These are phyloP conservation scores for Ammopiptanthus mongolicus DNA, from an alignment of 306 rosid genomes.

Conservation along the genomic window DNA sequence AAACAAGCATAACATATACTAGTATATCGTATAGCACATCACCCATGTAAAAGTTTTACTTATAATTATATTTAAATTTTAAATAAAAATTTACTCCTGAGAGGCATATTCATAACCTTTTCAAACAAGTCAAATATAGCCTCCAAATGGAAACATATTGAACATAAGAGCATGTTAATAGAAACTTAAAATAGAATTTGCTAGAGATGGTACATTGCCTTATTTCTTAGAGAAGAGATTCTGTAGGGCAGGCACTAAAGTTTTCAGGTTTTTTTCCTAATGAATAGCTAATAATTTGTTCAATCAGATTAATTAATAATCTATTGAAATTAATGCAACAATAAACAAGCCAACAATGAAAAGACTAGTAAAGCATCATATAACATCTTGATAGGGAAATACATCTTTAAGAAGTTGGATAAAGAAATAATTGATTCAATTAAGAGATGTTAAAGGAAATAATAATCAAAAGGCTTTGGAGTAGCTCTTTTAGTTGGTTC, in stretches of 20 bases:
- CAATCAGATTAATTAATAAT: not conserved
- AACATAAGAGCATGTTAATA: not conserved
- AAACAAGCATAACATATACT: not conserved
- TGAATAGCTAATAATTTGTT: not conserved
- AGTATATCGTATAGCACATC: not conserved
- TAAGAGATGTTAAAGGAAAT: not conserved
- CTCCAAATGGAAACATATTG: not conserved
- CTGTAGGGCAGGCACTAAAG: not conserved
- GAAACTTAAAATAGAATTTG: not conserved
- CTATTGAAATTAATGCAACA: constrained; percentile 7
- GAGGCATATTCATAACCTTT: not conserved
- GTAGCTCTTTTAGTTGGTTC: not conserved
- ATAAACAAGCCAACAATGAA: not conserved
- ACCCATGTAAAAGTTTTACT: not conserved
- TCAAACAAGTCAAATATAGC: not conserved
- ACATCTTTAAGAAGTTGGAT: not conserved
- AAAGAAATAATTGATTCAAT: not conserved
- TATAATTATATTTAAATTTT: not conserved
- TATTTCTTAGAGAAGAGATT: not conserved
- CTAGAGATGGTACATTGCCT: not conserved
- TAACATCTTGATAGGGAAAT: not conserved
- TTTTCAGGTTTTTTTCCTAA: not conserved
- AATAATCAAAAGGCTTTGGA: not conserved
- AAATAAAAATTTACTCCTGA: not conserved
- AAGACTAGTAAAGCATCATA: not conserved